phyloP scores from a whole-genome alignment of 345 rosid species.

The Punica granatum region DNA sequence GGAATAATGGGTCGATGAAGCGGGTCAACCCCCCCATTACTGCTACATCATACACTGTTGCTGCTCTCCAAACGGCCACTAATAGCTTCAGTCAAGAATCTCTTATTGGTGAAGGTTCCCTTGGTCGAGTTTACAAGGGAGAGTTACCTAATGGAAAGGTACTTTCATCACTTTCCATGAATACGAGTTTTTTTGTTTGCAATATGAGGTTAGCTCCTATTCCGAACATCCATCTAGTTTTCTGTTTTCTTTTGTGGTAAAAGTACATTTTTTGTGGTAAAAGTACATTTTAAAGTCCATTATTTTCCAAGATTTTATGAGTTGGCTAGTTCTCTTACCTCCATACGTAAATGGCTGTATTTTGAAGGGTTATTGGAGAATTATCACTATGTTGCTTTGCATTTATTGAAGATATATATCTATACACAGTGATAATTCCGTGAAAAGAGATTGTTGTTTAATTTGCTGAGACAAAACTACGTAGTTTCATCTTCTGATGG shows the following conservation, averaged over 20 bases:
- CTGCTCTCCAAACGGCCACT: slow-evolving; percentile 81
- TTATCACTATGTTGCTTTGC: neutral
- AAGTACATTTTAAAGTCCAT: too few relatives aligned
- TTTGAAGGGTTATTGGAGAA: too few relatives aligned
- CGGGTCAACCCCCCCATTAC: slow-evolving; percentile 69
- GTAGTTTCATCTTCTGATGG: neutral
- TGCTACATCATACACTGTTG: slow-evolving; percentile 73
- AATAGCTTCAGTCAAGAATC: slow-evolving; percentile 93
- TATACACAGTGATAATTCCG: too few relatives aligned
- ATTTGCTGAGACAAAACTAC: neutral
- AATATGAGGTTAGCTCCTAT: too few relatives aligned
- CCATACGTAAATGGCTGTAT: too few relatives aligned
- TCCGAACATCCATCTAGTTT: too few relatives aligned
- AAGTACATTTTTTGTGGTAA: too few relatives aligned
- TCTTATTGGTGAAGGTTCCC: slow-evolving; percentile 92
- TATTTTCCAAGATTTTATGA: too few relatives aligned
- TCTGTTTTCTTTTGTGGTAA: neutral
- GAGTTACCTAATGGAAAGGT: slow-evolving; percentile 91
- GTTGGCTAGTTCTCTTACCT: too few relatives aligned
- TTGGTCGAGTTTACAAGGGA: slow-evolving; percentile 94
- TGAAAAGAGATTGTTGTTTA: too few relatives aligned
- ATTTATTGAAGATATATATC: too few relatives aligned
- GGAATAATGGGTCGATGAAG: slow-evolving; percentile 62
- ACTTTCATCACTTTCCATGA: slow-evolving; percentile 2
- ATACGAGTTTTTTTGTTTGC: neutral